Conservation (phyloP, 139 green algal species). For the Chlorella sp. region DNA sequence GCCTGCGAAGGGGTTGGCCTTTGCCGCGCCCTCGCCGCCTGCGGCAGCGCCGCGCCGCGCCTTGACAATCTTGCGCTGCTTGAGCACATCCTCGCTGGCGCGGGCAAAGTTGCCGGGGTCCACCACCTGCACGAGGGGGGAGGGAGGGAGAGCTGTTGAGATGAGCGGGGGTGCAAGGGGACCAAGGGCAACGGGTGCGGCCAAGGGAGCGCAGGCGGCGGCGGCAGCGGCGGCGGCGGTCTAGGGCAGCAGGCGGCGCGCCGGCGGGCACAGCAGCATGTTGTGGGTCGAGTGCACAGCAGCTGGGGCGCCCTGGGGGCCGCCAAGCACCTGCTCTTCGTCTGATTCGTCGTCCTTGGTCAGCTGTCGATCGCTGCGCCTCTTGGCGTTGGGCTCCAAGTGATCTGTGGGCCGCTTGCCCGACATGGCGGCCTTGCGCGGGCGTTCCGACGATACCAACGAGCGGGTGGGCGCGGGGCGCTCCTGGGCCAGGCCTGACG, state of each 20-base stretch:
- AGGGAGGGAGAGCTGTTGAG: not conserved
- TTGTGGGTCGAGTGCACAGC: no score
- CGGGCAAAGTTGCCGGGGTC: constrained; percentile 59
- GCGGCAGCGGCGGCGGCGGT: no score
- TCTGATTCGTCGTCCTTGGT: constrained; percentile 66
- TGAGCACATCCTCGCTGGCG: constrained; percentile 63
- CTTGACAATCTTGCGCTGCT: constrained; percentile 60
- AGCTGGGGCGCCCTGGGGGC: no score
- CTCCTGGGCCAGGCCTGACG: no score
- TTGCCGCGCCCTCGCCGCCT: not conserved
- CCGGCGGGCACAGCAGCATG: no score
- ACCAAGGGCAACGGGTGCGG: no score
- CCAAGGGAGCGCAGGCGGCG: no score
- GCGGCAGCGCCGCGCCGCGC: constrained; percentile 35
- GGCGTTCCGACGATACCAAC: no score
- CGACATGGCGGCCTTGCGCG: not conserved
- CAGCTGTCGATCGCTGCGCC: constrained; percentile 64
- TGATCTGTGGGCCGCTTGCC: constrained; percentile 47
- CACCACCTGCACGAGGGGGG: not conserved
- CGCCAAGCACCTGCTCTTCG: constrained; percentile 43
- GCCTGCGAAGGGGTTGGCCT: constrained; percentile 65
- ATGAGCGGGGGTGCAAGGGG: no score
- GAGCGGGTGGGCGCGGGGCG: no score
- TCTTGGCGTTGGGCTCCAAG: constrained; percentile 62
- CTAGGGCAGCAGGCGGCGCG: no score